Evolutionary conservation across 2,329 filamentous ascomycete genomes (phyloP).

Genomic region (Didymella sp.): DNA sequence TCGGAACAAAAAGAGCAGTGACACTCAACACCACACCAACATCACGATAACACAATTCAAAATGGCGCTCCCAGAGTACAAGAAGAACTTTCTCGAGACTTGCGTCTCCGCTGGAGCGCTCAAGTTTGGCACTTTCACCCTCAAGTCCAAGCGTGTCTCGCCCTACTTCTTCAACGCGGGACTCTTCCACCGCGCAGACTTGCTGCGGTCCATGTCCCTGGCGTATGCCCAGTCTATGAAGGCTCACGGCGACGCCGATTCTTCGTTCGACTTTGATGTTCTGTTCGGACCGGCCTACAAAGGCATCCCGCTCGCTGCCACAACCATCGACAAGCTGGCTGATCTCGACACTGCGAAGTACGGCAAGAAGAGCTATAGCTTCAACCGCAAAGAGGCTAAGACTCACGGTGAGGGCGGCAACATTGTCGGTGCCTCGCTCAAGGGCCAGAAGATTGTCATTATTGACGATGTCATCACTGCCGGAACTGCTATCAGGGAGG

Average conservation of each 20-base stretch:
- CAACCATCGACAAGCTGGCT: constrained; percentile 77
- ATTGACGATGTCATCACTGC: constrained; percentile 97
- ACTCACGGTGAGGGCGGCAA: constrained; percentile 93
- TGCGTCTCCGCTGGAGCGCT: constrained; percentile 73
- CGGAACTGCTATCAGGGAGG: constrained; percentile 91
- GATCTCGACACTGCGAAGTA: constrained; percentile 71
- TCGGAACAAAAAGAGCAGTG: constrained; percentile 35
- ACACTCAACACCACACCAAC: constrained; percentile 3
- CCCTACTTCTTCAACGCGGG: constrained; percentile 99
- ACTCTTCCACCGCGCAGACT: constrained; percentile 80
- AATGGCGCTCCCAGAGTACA: constrained; percentile 54
- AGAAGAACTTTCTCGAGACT: constrained; percentile 74
- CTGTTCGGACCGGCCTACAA: constrained; percentile 97
- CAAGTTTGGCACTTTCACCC: constrained; percentile 82
- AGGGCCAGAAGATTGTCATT: constrained; percentile 85
- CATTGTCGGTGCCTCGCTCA: constrained; percentile 86
- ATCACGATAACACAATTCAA: not conserved
- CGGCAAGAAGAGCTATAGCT: constrained; percentile 78
- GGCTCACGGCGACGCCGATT: constrained; percentile 51
- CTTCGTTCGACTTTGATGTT: constrained; percentile 73
- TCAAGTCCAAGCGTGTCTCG: constrained; percentile 89
- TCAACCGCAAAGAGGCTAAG: constrained; percentile 96
- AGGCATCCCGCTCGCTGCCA: constrained; percentile 87
- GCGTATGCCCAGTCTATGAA: constrained; percentile 76
- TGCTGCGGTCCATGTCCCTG: constrained; percentile 77